Percentiles rank a stretch among this genome's conserved stretches.
Conservation (phyloP, 139 green algal species). For the Closterium sp. region DNA sequence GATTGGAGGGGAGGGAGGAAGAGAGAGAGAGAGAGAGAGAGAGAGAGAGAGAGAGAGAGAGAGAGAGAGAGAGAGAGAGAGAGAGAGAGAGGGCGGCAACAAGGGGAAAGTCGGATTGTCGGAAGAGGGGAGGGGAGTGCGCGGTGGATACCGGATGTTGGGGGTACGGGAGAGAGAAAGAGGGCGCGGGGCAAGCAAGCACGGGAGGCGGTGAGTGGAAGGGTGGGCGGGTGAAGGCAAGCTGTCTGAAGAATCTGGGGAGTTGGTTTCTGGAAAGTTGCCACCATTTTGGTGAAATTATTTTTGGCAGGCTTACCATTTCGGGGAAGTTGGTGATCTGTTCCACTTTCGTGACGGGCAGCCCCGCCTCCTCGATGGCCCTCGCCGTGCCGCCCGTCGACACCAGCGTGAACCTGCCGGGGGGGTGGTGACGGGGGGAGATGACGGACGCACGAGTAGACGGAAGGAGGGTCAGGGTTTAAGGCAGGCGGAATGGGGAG, state of each 20-base stretch:
- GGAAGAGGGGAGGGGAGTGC: not conserved
- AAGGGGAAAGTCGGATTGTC: too few species aligned
- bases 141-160: not conserved
- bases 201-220: not conserved
- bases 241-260: not conserved
- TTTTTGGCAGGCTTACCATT: conserved; percentile 67
- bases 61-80: not conserved
- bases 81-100: not conserved
- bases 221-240: not conserved
- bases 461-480: not conserved
- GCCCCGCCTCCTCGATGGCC: conserved; percentile 72
- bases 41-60: not conserved
- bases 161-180: too few species aligned
- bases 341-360: conserved; percentile 82
- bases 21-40: not conserved
- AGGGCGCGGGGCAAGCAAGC: not conserved
- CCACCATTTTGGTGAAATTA: not conserved
- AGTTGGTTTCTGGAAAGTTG: not conserved
- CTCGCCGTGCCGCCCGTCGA: conserved; percentile 90
- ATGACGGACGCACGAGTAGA: not conserved
- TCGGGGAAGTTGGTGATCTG: conserved; percentile 90
- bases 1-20: not conserved
- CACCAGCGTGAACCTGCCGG: conserved; percentile 78
- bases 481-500: not conserved
- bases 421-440: not conserved